Conservation (phyloP, 2,329 filamentous ascomycete genomes). For the Fusarium abutilonis region DNA sequence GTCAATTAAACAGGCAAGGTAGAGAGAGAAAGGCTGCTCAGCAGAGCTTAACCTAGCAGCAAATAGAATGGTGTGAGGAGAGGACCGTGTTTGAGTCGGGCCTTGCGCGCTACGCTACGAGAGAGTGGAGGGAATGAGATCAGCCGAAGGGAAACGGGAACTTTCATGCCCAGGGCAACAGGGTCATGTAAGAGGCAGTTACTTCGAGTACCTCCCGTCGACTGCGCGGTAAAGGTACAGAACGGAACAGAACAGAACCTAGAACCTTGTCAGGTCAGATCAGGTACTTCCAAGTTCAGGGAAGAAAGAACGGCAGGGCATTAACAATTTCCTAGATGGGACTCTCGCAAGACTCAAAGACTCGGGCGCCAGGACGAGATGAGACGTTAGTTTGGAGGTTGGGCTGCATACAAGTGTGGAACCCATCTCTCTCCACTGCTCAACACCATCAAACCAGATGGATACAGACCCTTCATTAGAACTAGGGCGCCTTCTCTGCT, state of each 20-base stretch:
- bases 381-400: slow-evolving; percentile 32
- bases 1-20: slow-evolving; percentile 31
- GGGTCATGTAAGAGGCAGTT: slow-evolving; percentile 11
- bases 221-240: slow-evolving; percentile 11
- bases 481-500: slow-evolving; percentile 18
- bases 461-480: slow-evolving; percentile 15
- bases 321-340: slow-evolving; percentile 14
- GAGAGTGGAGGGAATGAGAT: slow-evolving; percentile 21
- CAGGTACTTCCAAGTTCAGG: slow-evolving; percentile 12
- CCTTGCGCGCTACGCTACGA: slow-evolving; percentile 33
- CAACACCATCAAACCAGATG: slow-evolving; percentile 10
- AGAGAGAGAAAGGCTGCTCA: slow-evolving; percentile 2
- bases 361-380: slow-evolving; percentile 46
- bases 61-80: slow-evolving; percentile 43
- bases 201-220: slow-evolving; percentile 1
- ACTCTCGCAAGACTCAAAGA: slow-evolving; percentile 33
- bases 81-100: slow-evolving; percentile 43
- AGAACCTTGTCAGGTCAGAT: slow-evolving; percentile 7
- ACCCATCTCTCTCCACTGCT: slow-evolving; percentile 17
- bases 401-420: slow-evolving; percentile 43
- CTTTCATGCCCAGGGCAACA: slow-evolving; percentile 11
- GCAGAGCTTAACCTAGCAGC: slow-evolving; percentile 20
- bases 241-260: too few relatives aligned
- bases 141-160: slow-evolving; percentile 22
- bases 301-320: not conserved